These are phyloP conservation scores for Saturnispora zaruensis DNA, from an alignment of 805 yeast genomes.

Conservation along the genomic window DNA sequence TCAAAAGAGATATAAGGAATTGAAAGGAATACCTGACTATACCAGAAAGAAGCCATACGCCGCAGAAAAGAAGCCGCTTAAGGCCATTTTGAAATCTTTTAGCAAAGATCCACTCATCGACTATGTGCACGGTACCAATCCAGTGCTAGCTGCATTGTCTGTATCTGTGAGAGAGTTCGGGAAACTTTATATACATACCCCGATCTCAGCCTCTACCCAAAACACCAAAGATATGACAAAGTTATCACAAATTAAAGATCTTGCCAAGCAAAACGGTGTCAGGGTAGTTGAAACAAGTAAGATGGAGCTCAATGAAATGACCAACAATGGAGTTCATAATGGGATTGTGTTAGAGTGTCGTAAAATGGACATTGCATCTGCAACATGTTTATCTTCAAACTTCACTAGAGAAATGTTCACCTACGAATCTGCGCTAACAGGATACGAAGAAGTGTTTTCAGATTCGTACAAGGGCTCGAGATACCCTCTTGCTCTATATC, in stretches of 20 bases:
- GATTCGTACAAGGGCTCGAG: slow-evolving; percentile 17
- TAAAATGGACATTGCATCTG: slow-evolving; percentile 31
- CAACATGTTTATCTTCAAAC: not conserved
- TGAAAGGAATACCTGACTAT: slow-evolving; percentile 14
- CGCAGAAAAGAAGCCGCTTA: slow-evolving; percentile 10
- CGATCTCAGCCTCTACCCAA: slow-evolving; percentile 1
- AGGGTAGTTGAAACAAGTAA: slow-evolving; percentile 28
- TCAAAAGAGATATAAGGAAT: slow-evolving; percentile 23
- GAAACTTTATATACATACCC: slow-evolving; percentile 40
- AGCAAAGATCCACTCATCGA: slow-evolving; percentile 45
- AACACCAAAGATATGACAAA: slow-evolving; percentile 20
- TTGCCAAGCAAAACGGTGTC: slow-evolving; percentile 39
- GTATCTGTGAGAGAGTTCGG: slow-evolving; percentile 43
- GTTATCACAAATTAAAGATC: slow-evolving; percentile 33
- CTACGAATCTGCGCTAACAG: not conserved
- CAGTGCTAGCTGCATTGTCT: slow-evolving; percentile 63
- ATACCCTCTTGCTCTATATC: slow-evolving; percentile 60
- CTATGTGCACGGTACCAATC: slow-evolving; percentile 65
- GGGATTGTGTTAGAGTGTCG: slow-evolving; percentile 67
- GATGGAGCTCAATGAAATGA: slow-evolving; percentile 50
- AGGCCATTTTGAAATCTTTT: slow-evolving; percentile 13
- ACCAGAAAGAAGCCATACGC: slow-evolving; percentile 3
- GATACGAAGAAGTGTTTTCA: not conserved
- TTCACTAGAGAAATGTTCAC: slow-evolving; percentile 6
- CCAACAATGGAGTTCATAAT: slow-evolving; percentile 70